These are phyloP conservation scores for Scheffersomyces illinoinensis DNA, from an alignment of 1,139 yeast genomes.

Conservation along the genomic window DNA sequence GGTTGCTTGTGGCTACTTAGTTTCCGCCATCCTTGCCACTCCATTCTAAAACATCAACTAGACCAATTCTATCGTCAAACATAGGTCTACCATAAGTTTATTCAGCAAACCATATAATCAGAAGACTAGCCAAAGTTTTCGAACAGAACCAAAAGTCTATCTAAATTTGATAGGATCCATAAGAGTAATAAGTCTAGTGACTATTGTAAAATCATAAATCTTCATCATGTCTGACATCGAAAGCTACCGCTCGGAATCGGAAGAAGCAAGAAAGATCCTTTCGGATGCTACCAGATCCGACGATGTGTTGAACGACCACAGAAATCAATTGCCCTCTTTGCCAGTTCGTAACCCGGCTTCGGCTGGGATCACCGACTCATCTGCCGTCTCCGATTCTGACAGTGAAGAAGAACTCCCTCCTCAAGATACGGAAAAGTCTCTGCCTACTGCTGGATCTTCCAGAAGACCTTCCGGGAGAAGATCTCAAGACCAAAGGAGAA, in stretches of 20 bases:
- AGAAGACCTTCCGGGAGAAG: not conserved
- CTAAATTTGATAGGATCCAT: not conserved
- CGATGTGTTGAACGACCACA: slow-evolving; percentile 56
- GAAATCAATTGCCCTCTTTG: slow-evolving; percentile 48
- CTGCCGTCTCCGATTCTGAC: slow-evolving; percentile 11
- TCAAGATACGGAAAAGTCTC: not conserved
- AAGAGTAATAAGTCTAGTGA: not conserved
- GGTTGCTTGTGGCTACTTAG: not conserved
- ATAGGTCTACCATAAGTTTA: not conserved
- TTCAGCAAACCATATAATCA: not conserved
- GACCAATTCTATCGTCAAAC: not conserved
- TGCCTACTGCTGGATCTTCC: not conserved
- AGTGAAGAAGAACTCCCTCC: slow-evolving; percentile 12
- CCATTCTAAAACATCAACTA: not conserved
- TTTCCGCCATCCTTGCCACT: not conserved
- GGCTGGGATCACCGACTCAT: slow-evolving; percentile 6
- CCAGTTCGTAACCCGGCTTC: slow-evolving; percentile 29
- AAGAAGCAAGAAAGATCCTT: slow-evolving; percentile 26
- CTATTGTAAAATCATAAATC: not conserved
- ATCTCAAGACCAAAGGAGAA: not conserved
- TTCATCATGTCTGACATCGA: slow-evolving; percentile 47
- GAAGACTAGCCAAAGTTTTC: not conserved
- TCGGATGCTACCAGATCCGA: slow-evolving; percentile 37
- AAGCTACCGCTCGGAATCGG: slow-evolving; percentile 40
- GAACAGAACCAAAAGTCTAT: not conserved